Conservation (phyloP, 2,329 filamentous ascomycete genomes). For the Xylariaceae sp. region DNA sequence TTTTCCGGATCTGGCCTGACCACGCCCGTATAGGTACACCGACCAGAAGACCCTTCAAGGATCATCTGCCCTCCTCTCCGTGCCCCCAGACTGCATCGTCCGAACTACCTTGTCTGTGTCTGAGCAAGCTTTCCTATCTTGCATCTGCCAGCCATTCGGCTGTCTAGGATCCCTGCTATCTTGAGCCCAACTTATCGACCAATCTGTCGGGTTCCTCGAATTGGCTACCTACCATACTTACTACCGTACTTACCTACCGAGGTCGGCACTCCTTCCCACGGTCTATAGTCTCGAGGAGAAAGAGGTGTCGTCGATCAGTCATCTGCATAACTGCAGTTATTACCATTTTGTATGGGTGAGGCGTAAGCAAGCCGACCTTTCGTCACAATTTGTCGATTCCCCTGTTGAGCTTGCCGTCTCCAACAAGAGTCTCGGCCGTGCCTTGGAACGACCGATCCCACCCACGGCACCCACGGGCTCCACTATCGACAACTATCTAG, state of each 20-base stretch:
- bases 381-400: neutral
- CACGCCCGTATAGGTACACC: conserved; percentile 3
- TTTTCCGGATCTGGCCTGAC: conserved; percentile 13
- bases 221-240: neutral
- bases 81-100: conserved; percentile 4
- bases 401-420: conserved; percentile 9
- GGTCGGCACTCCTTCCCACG: conserved; percentile 3
- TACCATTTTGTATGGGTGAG: conserved; percentile 1
- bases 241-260: neutral
- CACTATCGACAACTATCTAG: conserved; percentile 11
- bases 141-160: conserved; percentile 7
- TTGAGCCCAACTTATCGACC: conserved; percentile 13
- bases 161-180: neutral
- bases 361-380: conserved; percentile 12
- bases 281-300: conserved; percentile 11
- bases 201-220: neutral
- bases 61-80: conserved; percentile 2
- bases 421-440: conserved; percentile 3
- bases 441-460: conserved; percentile 13
- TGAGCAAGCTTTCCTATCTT: neutral
- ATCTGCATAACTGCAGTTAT: conserved; percentile 4
- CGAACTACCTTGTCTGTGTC: neutral
- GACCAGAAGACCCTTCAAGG: conserved; percentile 7
- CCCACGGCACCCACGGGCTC: conserved; percentile 6
- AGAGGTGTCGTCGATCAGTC: conserved; percentile 6